Evolutionary conservation across 129 eudicot species (phyloP), one percentile per base, ranked within the genome.

Genomic region (Flaveria ramosissima): DNA sequence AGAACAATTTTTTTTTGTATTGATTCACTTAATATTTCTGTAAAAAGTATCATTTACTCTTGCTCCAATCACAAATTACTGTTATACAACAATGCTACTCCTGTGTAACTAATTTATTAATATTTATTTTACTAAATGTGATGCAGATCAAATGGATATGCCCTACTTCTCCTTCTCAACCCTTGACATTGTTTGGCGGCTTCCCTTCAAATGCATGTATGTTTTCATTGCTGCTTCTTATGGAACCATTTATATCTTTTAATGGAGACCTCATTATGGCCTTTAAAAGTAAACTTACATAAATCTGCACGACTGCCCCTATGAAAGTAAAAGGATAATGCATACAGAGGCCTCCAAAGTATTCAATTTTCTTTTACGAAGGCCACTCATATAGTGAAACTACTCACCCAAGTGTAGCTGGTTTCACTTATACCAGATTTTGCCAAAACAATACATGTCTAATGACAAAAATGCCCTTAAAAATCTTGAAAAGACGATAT

Each of bases 61-160:
- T 69, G 77, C 15, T 24, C 42, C 3, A 42, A 47, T 65, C 4
- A 62, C 39, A 75, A 48, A 12, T 62, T 51, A 63, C 4, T 16
- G 24, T 20, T 43, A 41, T 24, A 55, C 48, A 36, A 27, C 9
- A 20, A 59, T 78, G 42, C 77, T 47, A 3, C 51, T 19, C 46
- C 46, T 27, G 2, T 69, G 21, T 16, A 32, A 53, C 20, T 43
- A 21, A 39, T 41, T 41, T 77, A 63, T 50, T n/a, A 76, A 76
- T 62, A 6, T 56, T 76, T 78, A 52, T 74, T n/a, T 45, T 78
- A 41, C 59, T 42, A 56, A 66, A 46, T 80, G 55, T 65, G 78
- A 74, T 85, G 89, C 85, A 93, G 98, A 89, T 93, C 57, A 93
- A 93, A 77, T 93, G 98, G 98, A 93, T 90, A 74, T 93, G 98